Base-by-base conservation (phyloP, 2,329 filamentous ascomycete species). In the Coniochaeta sp. region DNA sequence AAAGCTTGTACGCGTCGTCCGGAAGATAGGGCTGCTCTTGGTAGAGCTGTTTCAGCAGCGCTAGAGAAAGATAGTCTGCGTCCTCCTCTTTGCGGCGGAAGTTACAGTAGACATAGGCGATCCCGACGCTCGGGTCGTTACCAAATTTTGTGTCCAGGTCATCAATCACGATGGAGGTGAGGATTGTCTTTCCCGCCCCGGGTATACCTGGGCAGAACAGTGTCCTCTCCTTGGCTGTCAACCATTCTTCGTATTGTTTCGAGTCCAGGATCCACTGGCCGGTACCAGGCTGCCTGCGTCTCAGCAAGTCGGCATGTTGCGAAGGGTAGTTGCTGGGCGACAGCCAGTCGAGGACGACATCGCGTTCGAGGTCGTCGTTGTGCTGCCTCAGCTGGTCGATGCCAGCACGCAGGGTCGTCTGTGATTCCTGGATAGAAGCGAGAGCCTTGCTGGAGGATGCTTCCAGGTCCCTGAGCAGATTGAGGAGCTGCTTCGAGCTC, bases 101-200 rank as follows among this genome's bases (percentile, higher is more conserved):
- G 58, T 78, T 75, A 66, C 73, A 79, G 57, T 79, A 84, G 0
- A 81, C n/a, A 28, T 76, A 82, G 0, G 74, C 76, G 19, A 83
- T 67, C 0, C 74, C 74, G 30, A 75, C 52, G 1, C 9, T 58
- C 0, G 16, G 0, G 17, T 72, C 62, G 1, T 67, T 61, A 0
- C 59, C 12, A 42, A 70, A 72, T 2, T 32, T 40, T 0, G 26
- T 59, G 4, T n/a, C 17, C 1, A 83, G 67, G 22, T 79, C 12
- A 2, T 81, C 70, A 0, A 82, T 63, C 0, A 77, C 71, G 9
- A 75, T 72, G 0, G 78, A 72, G 0, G 75, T 66, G 0, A 78
- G 58, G 3, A 80, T 77, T 0, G 78, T 81, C 65, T 82, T 83
- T 1, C 79, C 78, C 0, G 77, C 75, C 3, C 79, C 79, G 0